Base-by-base conservation (phyloP, 352 stramenopile species). In the Pythium aphanidermatum region DNA sequence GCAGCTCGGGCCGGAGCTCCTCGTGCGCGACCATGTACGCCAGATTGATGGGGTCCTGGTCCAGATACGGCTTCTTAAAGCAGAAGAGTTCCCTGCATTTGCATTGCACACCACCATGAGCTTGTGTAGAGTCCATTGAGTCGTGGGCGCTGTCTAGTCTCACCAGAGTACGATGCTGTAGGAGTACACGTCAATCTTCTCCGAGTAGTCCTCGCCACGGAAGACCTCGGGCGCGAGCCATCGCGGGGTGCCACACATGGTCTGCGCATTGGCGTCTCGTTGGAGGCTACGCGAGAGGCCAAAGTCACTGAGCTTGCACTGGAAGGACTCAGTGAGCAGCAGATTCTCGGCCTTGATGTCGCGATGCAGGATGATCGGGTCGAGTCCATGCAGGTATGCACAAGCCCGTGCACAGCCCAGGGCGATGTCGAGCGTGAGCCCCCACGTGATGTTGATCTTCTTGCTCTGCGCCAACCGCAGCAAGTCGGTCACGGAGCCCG, bases 191-290 rank as follows among this genome's bases (percentile, higher is more conserved):
- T 92, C 79, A 24, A 92, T 85, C 61, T 92, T 92, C 46, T 92
- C 79, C 28, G 74, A 86, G 58, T 89, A 92, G 27, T 84, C 73
- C 34, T 92, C 76, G 27, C 79, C 79, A 21, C 76, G 74, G 33
- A 88, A 92, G n/a, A 92, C 75, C 54, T 92, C 79, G 23, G 79
- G 79, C 19, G 79, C 79, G 41, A 89, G 65, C 79, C 79, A 92
- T 4, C 76, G 65, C 8, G 76, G 76, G 4, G 79, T 92, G 5
- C 79, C 79, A 30, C 76, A 92, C 54, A 86, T 82, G 1, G 76
- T 88, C 19, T 83, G 70, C 25, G 76, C 73, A 24, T 85, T 88
- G 31, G 66, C 52, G 46, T 88, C 73, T 30, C 68, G 70, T 51
- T 83, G 60, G 23, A 88, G 68, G 31, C 73, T 86, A 12, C 76